Conservation (phyloP, 2,329 filamentous ascomycete species). For the Fusarium compactum region DNA sequence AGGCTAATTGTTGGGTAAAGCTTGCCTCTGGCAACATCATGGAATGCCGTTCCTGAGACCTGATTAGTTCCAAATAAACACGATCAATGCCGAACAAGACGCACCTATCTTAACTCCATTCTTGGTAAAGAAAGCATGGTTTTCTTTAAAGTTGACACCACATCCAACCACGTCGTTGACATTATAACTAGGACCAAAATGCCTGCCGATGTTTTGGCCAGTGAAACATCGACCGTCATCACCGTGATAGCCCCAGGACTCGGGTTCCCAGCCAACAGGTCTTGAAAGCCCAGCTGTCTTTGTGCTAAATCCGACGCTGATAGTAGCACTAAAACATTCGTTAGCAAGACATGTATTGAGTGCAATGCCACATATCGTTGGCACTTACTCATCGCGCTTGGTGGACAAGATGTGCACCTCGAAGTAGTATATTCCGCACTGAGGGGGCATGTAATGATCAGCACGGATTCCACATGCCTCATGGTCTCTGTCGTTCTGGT, state of each 20-base stretch:
- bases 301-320: conserved; percentile 72
- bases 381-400: conserved; percentile 68
- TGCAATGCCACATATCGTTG: neutral
- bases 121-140: conserved; percentile 76
- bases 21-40: conserved; percentile 70
- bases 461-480: conserved; percentile 87
- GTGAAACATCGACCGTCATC: conserved; percentile 74
- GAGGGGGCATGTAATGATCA: conserved; percentile 86
- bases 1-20: conserved; percentile 77
- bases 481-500: conserved; percentile 66
- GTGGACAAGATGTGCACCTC: conserved; percentile 71
- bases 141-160: conserved; percentile 73
- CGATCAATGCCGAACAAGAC: conserved; percentile 31
- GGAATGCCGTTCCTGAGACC: conserved; percentile 71
- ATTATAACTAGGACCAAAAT: conserved; percentile 68
- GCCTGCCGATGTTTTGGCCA: conserved; percentile 67
- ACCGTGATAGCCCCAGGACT: conserved; percentile 77
- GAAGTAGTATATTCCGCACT: conserved; percentile 95
- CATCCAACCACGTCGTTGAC: conserved; percentile 72
- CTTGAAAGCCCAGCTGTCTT: conserved; percentile 66
- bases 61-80: conserved; percentile 43
- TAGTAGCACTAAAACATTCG: conserved; percentile 61
- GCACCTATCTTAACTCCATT: conserved; percentile 70
- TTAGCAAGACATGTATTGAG: conserved; percentile 3
- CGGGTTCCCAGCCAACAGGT: conserved; percentile 74